These are phyloP conservation scores for Populus euphratica DNA, from an alignment of 345 rosid genomes.

Conservation along the genomic window DNA sequence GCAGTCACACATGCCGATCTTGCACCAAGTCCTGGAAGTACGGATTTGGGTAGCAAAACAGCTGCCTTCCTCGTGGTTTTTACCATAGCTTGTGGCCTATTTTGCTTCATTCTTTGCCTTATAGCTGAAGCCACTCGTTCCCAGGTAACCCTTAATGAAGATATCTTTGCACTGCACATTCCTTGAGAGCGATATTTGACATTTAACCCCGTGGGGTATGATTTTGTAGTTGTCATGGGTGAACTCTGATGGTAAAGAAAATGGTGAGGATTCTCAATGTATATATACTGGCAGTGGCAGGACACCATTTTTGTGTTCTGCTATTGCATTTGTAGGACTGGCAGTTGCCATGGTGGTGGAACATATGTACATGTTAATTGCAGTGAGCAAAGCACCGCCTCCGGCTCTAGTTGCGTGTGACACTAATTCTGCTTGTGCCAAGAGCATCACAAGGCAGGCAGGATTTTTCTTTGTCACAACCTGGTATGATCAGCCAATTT, in stretches of 20 bases:
- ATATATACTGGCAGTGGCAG: slow-evolving; percentile 69
- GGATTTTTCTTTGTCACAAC: slow-evolving; percentile 72
- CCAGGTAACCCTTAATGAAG: slow-evolving; percentile 37
- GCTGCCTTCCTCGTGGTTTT: slow-evolving; percentile 44
- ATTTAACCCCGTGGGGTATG: not conserved
- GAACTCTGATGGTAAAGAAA: slow-evolving; percentile 12
- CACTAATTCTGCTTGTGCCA: slow-evolving; percentile 35
- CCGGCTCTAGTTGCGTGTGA: slow-evolving; percentile 47
- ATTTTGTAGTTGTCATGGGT: slow-evolving; percentile 55
- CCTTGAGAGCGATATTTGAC: not conserved
- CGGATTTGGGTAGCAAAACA: slow-evolving; percentile 70
- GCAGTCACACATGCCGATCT: slow-evolving; percentile 90
- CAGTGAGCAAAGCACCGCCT: slow-evolving; percentile 61
- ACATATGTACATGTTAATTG: slow-evolving; percentile 60
- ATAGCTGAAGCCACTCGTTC: slow-evolving; percentile 87
- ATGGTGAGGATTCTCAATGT: slow-evolving; percentile 39
- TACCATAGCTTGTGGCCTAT: slow-evolving; percentile 65
- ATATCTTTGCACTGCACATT: not conserved
- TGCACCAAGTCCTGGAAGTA: slow-evolving; percentile 43
- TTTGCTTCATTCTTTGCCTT: slow-evolving; percentile 78
- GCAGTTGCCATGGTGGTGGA: slow-evolving; percentile 67
- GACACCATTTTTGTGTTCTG: slow-evolving; percentile 60
- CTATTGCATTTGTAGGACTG: slow-evolving; percentile 54
- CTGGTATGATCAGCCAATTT: slow-evolving; percentile 43
- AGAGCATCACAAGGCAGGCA: slow-evolving; percentile 58